These are phyloP conservation scores for Cucurbitaria berberidis DNA, from an alignment of 2,329 filamentous ascomycete species.

Conservation along the genomic window DNA sequence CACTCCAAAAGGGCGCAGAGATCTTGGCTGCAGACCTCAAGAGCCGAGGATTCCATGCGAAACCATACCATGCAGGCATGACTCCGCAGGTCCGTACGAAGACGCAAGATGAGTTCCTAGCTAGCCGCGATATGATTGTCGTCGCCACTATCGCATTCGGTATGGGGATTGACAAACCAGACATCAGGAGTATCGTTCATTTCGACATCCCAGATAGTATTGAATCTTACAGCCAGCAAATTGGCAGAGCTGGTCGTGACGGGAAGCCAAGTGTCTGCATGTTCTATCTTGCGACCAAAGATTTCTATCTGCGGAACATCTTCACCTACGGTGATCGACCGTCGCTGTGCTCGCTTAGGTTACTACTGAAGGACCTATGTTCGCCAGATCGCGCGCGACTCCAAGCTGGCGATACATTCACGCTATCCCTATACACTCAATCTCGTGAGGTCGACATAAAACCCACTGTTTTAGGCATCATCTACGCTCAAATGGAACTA, in stretches of 20 bases:
- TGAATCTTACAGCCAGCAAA: conserved; percentile 98
- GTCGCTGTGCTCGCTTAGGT: conserved; percentile 56
- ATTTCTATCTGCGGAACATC: conserved; percentile 64
- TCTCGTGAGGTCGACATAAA: conserved; percentile 62
- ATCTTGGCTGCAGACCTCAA: conserved; percentile 70
- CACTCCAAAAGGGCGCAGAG: conserved; percentile 63
- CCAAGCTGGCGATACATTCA: conserved; percentile 54
- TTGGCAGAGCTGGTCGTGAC: conserved; percentile 88
- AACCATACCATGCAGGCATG: conserved; percentile 85
- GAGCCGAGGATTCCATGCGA: conserved; percentile 69
- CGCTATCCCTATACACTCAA: conserved; percentile 55
- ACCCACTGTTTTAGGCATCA: conserved; percentile 56
- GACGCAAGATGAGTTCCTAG: conserved; percentile 82
- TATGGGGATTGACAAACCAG: conserved; percentile 97
- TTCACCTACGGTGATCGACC: conserved; percentile 67
- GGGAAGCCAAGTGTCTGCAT: conserved; percentile 70
- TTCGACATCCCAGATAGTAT: conserved; percentile 89
- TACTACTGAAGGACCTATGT: conserved; percentile 61
- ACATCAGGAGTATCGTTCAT: conserved; percentile 95
- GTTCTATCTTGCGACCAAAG: conserved; percentile 63
- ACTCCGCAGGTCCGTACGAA: conserved; percentile 66
- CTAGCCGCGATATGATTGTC: conserved; percentile 78
- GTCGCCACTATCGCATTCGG: conserved; percentile 98
- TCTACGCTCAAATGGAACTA: conserved; percentile 67
- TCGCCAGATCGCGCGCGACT: conserved; percentile 36